Evolutionary conservation across 2,329 filamentous ascomycete species (phyloP).

Genomic region (Cucurbitaria berberidis): DNA sequence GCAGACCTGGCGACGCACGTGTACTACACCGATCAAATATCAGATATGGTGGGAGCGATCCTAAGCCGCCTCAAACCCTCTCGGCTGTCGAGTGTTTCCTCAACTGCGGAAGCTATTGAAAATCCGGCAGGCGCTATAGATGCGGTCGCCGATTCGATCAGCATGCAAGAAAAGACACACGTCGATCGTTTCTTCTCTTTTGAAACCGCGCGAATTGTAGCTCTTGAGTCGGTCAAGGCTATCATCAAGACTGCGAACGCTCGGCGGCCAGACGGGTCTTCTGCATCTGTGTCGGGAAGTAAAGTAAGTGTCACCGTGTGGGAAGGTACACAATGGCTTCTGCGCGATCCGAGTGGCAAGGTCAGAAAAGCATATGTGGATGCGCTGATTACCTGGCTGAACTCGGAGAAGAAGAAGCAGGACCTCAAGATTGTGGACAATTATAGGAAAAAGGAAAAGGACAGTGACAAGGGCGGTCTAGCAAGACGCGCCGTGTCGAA

Average conservation of each 20-base stretch:
- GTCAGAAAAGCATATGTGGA: conserved; percentile 88
- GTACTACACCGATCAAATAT: conserved; percentile 95
- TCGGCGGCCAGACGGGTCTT: conserved; percentile 48
- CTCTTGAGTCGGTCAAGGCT: conserved; percentile 79
- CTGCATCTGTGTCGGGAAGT: conserved; percentile 69
- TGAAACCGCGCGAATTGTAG: conserved; percentile 65
- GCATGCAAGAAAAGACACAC: conserved; percentile 58
- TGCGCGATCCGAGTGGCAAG: conserved; percentile 77
- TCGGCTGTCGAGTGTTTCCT: conserved; percentile 51
- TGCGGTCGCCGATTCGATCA: conserved; percentile 56
- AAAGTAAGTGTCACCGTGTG: conserved; percentile 81
- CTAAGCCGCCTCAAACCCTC: conserved; percentile 77
- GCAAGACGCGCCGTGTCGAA: conserved; percentile 72
- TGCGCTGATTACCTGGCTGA: conserved; percentile 82
- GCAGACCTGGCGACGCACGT: conserved; percentile 92
- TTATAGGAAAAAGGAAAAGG: conserved; percentile 49
- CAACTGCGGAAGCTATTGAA: conserved; percentile 56
- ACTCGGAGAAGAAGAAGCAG: conserved; percentile 73
- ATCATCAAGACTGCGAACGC: conserved; percentile 81
- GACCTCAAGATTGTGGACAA: conserved; percentile 70
- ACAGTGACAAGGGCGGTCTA: conserved; percentile 52
- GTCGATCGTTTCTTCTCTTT: conserved; percentile 68
- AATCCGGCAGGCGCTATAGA: conserved; percentile 58
- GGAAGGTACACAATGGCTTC: conserved; percentile 95
- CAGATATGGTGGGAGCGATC: conserved; percentile 88